Evolutionary conservation across 176 grass and related monocot genomes (phyloP).

Genomic region (Miscanthus lutarioriparius): DNA sequence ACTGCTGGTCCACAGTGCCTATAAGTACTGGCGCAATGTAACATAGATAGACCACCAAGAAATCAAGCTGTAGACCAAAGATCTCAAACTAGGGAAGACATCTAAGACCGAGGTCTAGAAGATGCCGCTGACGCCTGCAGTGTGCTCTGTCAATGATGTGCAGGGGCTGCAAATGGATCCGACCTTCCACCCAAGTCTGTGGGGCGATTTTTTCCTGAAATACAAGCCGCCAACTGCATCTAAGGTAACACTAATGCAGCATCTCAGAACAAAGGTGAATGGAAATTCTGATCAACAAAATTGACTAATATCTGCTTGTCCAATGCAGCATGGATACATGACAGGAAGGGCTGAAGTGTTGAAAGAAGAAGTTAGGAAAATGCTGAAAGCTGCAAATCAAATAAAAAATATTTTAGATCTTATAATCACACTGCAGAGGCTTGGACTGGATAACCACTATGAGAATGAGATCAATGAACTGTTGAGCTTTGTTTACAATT

Average conservation of each 20-base stretch:
- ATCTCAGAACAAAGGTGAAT: background rate
- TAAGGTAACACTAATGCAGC: slow-evolving; percentile 11
- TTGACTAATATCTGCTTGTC: background rate
- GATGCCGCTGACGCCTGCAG: background rate
- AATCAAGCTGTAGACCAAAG: background rate
- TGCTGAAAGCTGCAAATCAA: background rate
- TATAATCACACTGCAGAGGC: slow-evolving; percentile 15
- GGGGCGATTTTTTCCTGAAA: slow-evolving; percentile 48
- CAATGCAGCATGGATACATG: slow-evolving; percentile 4
- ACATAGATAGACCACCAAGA: background rate
- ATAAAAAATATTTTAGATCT: slow-evolving; percentile 20
- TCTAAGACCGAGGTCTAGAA: background rate
- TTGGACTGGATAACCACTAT: slow-evolving; percentile 33
- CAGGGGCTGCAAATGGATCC: background rate
- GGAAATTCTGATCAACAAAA: background rate
- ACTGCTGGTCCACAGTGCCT: background rate
- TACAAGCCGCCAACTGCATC: slow-evolving; percentile 16
- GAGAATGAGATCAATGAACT: slow-evolving; percentile 22
- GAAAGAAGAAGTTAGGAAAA: slow-evolving; percentile 24
- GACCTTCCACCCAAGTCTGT: slow-evolving; percentile 33
- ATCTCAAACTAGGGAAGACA: background rate
- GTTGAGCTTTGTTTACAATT: background rate
- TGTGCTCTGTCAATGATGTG: background rate
- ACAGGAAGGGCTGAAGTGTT: background rate
- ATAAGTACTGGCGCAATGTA: background rate